Conservation (phyloP, 352 stramenopile genomes). For the Phytopythium delawarense region DNA sequence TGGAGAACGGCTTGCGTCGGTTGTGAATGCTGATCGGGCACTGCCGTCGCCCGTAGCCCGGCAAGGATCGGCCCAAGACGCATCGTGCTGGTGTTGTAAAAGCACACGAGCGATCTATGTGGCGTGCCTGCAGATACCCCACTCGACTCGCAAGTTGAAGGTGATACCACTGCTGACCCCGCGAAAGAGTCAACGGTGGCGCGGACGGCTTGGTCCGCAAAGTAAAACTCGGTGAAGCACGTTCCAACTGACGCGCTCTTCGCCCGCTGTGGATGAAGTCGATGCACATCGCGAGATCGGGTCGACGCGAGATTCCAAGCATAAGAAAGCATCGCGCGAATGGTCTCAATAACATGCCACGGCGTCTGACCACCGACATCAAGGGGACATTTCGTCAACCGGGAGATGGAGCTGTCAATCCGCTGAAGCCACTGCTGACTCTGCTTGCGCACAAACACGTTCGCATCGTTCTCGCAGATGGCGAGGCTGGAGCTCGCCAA, state of each 20-base stretch:
- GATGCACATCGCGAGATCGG: slow-evolving; percentile 8
- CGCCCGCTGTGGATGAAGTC: background rate
- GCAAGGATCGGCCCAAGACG: background rate
- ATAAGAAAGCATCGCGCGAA: slow-evolving; percentile 40
- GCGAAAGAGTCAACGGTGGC: slow-evolving; percentile 11
- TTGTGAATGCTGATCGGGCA: background rate
- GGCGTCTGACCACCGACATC: slow-evolving; percentile 1
- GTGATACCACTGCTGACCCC: slow-evolving; percentile 5
- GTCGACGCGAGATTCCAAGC: slow-evolving; percentile 37
- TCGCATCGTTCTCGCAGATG: slow-evolving; percentile 52
- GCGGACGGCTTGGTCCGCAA: slow-evolving; percentile 33
- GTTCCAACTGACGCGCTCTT: slow-evolving; percentile 7
- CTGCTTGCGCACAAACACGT: slow-evolving; percentile 38
- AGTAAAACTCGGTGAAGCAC: slow-evolving; percentile 42
- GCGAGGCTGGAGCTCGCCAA: slow-evolving; percentile 26
- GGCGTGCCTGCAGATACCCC: no score
- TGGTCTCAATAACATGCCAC: slow-evolving; percentile 19
- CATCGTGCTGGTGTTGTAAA: slow-evolving; percentile 23
- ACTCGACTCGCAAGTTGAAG: no score
- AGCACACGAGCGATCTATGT: slow-evolving; percentile 14
- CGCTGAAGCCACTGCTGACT: slow-evolving; percentile 14
- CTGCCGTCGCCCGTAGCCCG: background rate
- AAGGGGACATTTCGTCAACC: background rate
- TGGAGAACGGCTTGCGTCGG: background rate
- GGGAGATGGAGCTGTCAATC: slow-evolving; percentile 18